Conservation (phyloP, 2,329 filamentous ascomycete genomes). For the Thelonectria rubi region DNA sequence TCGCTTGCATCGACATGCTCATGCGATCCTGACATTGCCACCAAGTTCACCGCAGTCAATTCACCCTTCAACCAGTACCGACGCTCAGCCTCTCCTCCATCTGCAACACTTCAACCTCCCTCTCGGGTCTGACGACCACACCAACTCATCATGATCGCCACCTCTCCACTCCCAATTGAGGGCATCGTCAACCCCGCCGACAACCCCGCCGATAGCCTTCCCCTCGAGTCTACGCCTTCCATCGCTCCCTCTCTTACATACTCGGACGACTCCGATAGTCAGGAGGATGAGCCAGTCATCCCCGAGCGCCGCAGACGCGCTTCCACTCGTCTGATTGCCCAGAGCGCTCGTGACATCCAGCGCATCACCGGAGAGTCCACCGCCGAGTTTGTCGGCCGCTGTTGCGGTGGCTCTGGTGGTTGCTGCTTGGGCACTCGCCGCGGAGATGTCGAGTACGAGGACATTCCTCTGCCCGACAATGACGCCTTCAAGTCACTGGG, state of each 20-base stretch:
- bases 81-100: constrained; percentile 16
- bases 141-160: constrained; percentile 44
- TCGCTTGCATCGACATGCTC: constrained; percentile 36
- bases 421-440: constrained; percentile 62
- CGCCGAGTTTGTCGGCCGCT: constrained; percentile 68
- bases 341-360: constrained; percentile 69
- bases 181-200: constrained; percentile 52
- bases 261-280: constrained; percentile 69
- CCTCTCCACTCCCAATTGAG: constrained; percentile 38
- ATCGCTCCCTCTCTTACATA: constrained; percentile 70
- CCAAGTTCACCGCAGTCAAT: background rate
- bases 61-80: constrained; percentile 4
- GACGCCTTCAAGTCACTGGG: constrained; percentile 82
- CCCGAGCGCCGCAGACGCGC: constrained; percentile 67
- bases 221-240: constrained; percentile 59
- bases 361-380: constrained; percentile 72
- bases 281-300: constrained; percentile 58
- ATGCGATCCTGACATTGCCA: constrained; percentile 37
- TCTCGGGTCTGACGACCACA: constrained; percentile 27
- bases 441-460: constrained; percentile 61
- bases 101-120: constrained; percentile 6
- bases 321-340: constrained; percentile 73
- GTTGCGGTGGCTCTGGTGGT: constrained; percentile 69
- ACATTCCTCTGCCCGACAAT: constrained; percentile 75
- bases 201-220: constrained; percentile 53